Evolutionary conservation across 1,139 yeast genomes (phyloP), one percentile per base, ranked within the genome.

Genomic region (Blastobotrys serpentis): DNA sequence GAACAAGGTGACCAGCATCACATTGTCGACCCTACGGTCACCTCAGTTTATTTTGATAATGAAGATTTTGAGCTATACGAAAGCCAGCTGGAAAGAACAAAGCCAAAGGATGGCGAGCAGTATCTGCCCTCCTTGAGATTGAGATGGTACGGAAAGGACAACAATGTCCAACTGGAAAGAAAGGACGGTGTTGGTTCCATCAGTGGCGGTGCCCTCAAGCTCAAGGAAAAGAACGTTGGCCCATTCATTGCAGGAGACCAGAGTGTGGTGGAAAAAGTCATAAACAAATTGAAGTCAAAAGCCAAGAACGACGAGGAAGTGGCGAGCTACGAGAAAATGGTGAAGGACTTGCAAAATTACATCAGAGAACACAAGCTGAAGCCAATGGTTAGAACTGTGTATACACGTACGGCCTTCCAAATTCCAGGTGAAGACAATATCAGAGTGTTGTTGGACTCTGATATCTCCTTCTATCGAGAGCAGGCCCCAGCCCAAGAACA

Each of bases 401-500:
- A 87, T 69, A 86, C 88, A 41, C 79, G 98, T 68, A 87, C 96
- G 13, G 98, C 98, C 1, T 92, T 92, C 74, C 97, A 92, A 72
- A 90, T 92, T 58, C 98, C 98, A 1, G 98, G 98, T 52, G 98
- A 92, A 65, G 95, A 89, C 65, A 79, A 89, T 61, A 84, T 90
- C 43, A 81, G 97, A 65, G 82, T 90, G 52, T 83, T 88, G 34
- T 85, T 92, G 56, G 98, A 92, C 69, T 85, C 95, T 10, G 92
- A 92, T 65, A 80, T 92, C 52, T 67, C 84, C 46, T 89, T 87
- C 63, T 84, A 92, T 52, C 80, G 98, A 62, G 98, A 92, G 67
- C 98, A 92, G 68, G 80, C 87, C 37, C 69, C 72, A 34, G 75
- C 92, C 60, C 79, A 97, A 68, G 83, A 85, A 61, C 96, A 96